Evolutionary conservation across 2,329 filamentous ascomycete species (phyloP).

Genomic region (Fusarium pilosicola): DNA sequence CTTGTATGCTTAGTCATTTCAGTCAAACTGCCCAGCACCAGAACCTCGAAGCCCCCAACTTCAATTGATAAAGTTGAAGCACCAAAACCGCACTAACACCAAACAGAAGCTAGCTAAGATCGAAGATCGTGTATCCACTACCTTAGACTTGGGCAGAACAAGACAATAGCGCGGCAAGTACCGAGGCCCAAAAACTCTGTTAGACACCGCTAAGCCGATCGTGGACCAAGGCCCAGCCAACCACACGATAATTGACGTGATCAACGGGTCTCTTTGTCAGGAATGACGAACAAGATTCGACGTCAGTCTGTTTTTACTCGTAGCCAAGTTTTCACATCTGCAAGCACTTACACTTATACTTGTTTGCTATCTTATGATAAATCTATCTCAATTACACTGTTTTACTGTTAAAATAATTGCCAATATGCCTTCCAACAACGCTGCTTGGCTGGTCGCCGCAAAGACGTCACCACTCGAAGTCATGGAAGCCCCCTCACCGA

Average conservation of each 20-base stretch:
- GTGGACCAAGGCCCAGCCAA: neutral
- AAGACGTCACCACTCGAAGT: constrained; percentile 28
- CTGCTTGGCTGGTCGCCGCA: constrained; percentile 13
- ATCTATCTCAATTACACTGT: neutral
- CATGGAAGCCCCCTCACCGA: constrained; percentile 20
- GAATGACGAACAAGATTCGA: neutral
- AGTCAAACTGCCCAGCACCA: neutral
- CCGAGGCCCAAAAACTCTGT: neutral
- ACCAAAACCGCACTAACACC: neutral
- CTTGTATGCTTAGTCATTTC: neutral
- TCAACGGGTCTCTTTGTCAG: neutral
- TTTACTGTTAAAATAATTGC: accelerated
- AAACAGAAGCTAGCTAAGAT: neutral
- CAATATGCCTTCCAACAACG: constrained; percentile 23
- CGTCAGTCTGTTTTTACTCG: neutral
- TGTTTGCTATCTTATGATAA: neutral
- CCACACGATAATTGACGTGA: constrained; percentile 5
- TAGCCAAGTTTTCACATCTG: neutral
- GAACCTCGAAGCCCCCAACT: neutral
- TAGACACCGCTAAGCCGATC: constrained; percentile 22
- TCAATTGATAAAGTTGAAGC: neutral
- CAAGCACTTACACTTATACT: neutral
- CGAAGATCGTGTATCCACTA: neutral
- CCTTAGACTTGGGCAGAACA: neutral
- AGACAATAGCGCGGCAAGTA: neutral